These are phyloP conservation scores for Gautieria morchelliformis DNA, from an alignment of 768 basidiomycete species.

Conservation along the genomic window DNA sequence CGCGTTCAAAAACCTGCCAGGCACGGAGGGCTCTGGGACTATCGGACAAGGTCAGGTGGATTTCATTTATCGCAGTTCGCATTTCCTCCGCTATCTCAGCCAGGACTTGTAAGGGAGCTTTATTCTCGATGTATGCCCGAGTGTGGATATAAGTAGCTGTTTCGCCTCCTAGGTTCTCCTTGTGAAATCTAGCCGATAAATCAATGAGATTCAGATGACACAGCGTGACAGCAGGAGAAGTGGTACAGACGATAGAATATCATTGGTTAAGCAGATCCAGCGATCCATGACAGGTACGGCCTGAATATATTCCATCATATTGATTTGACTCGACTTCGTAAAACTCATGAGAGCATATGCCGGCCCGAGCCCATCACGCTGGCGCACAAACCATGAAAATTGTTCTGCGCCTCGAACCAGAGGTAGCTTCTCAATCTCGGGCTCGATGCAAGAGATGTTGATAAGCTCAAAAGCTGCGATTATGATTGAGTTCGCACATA, in stretches of 20 bases:
- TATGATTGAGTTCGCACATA: neutral
- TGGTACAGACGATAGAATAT: too few relatives aligned
- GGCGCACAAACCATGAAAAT: conserved; percentile 1
- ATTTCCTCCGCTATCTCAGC: neutral
- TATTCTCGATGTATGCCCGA: neutral
- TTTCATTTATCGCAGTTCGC: neutral
- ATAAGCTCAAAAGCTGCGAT: neutral
- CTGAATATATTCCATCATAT: too few relatives aligned
- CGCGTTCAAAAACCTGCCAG: too few relatives aligned
- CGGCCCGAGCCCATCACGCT: neutral
- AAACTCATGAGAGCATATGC: neutral
- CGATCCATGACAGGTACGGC: too few relatives aligned
- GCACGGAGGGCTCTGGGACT: neutral
- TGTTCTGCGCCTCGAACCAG: neutral
- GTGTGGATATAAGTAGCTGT: neutral
- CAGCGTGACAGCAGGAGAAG: neutral
- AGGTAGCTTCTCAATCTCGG: neutral
- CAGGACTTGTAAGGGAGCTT: too few relatives aligned
- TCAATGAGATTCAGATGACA: too few relatives aligned
- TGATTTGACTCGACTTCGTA: neutral
- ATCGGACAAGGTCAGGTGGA: too few relatives aligned
- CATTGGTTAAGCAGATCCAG: too few relatives aligned
- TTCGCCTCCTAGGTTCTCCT: too few relatives aligned
- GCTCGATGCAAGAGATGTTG: neutral
- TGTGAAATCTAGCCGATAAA: too few relatives aligned